phyloP scores from a whole-genome alignment of 2,329 filamentous ascomycete genomes.

The Trichoderma atroviride region DNA sequence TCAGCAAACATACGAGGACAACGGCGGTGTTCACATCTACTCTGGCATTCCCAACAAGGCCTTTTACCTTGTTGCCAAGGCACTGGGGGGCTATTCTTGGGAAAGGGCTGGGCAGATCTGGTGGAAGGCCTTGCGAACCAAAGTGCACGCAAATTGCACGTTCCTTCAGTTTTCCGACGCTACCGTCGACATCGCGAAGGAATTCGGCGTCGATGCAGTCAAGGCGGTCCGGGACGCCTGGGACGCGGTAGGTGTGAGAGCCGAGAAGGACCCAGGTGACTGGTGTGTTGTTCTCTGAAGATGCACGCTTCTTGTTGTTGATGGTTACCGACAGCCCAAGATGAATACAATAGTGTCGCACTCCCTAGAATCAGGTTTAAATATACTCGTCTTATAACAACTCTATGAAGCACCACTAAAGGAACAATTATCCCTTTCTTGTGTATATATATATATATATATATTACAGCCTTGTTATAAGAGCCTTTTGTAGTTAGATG shows the following conservation, averaged over 20 bases:
- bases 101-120: constrained; percentile 57
- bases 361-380: too few species aligned
- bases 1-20: constrained; percentile 46
- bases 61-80: constrained; percentile 53
- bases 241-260: constrained; percentile 50
- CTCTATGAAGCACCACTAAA: too few species aligned
- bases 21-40: constrained; percentile 58
- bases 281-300: constrained; percentile 2
- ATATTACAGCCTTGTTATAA: too few species aligned
- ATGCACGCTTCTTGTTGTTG: not conserved
- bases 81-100: constrained; percentile 57
- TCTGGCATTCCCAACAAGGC: constrained; percentile 62
- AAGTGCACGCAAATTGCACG: constrained; percentile 44
- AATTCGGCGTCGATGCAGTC: constrained; percentile 48
- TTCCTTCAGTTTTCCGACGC: constrained; percentile 54
- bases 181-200: constrained; percentile 50
- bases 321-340: too few species aligned
- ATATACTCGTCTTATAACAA: too few species aligned
- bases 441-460: too few species aligned
- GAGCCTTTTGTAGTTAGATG: too few species aligned
- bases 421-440: too few species aligned
- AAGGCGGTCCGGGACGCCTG: constrained; percentile 51
- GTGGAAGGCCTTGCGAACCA: constrained; percentile 53
- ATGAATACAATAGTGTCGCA: too few species aligned
- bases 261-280: constrained; percentile 28